Percentiles rank a stretch among this genome's conserved stretches.
phyloP scores from a whole-genome alignment of 495 filamentous ascomycete genomes.

The Penicillium crystallinum region DNA sequence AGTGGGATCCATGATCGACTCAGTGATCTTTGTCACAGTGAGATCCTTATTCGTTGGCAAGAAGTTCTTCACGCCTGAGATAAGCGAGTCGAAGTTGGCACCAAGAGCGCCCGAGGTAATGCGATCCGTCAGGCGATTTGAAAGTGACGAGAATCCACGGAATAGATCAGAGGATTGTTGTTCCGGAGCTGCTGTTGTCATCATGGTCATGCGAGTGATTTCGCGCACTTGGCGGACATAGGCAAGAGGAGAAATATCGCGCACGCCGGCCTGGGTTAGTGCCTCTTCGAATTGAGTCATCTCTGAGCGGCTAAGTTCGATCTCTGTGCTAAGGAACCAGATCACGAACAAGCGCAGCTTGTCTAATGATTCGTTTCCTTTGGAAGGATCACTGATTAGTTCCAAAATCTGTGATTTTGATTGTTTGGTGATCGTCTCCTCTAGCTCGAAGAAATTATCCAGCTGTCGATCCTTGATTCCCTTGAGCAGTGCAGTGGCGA shows the following conservation, averaged over 20 bases:
- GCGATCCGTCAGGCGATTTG: slow-evolving; percentile 84
- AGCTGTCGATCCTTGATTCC: slow-evolving; percentile 92
- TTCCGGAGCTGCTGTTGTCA: slow-evolving; percentile 74
- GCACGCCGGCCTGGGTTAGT: slow-evolving; percentile 65
- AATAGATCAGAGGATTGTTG: slow-evolving; percentile 71
- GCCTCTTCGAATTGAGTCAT: slow-evolving; percentile 87
- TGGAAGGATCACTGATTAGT: slow-evolving; percentile 71
- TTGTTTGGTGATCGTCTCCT: slow-evolving; percentile 91
- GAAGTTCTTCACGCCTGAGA: slow-evolving; percentile 99
- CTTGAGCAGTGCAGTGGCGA: slow-evolving; percentile 76
- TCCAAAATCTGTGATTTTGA: slow-evolving; percentile 87
- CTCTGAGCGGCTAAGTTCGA: slow-evolving; percentile 74
- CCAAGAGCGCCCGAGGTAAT: slow-evolving; percentile 86
- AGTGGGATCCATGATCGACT: slow-evolving; percentile 96
- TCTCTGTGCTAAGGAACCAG: slow-evolving; percentile 95
- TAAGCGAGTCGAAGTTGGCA: slow-evolving; percentile 88
- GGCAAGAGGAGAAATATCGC: slow-evolving; percentile 64
- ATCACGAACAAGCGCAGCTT: slow-evolving; percentile 94
- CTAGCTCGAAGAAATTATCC: slow-evolving; percentile 93
- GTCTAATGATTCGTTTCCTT: slow-evolving; percentile 78
- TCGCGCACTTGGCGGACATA: slow-evolving; percentile 92
- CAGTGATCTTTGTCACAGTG: slow-evolving; percentile 94
- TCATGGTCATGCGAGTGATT: slow-evolving; percentile 98
- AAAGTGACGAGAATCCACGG: slow-evolving; percentile 82
- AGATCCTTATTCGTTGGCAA: slow-evolving; percentile 91